Evolutionary conservation across 179 eudicot species (phyloP), one percentile per base, ranked within the genome.

Genomic region (Beta lomatogona): DNA sequence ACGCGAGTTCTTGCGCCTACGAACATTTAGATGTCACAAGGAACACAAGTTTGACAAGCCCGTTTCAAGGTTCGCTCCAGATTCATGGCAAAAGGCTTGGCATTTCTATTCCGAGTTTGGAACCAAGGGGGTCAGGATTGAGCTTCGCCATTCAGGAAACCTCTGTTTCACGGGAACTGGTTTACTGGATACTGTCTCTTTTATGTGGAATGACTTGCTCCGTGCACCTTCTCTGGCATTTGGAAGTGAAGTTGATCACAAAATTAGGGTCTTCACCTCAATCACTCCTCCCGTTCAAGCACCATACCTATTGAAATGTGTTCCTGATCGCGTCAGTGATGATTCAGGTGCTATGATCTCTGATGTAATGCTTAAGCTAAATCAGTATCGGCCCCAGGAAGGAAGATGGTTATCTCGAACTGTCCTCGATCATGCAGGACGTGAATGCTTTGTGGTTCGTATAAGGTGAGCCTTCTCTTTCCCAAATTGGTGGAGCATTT

Each of bases 271-370:
- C 60, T 81, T 86, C 67, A 82, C 97, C 81, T 95, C 98, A 22
- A 91, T 95, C 55, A 95, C 95, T 60, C 93, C 98, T 28, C 98
- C 98, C 59, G 95, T 89, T 52, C 98, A 95, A 90, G 97, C 89
- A 22, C 82, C 98, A 0, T 93, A 93, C 85, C 86, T 95, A 84
- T 76, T 95, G 77, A 95, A 92, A 89, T 93, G 98, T 79, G 98
- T 95, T 36, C 93, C 98, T 1, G 98, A 95, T 70, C 87, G 97
- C 4, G 98, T 92, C 74, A 92, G 94, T 55, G 98, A 95, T 76
- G 92, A 95, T 87, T 93, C 97, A 21, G 98, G 98, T 68, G 97
- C 98, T 31, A 93, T 95, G 98, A 85, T 95, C 77, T 95, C 98
- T 10, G 98, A 95, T 84, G 90, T 93, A 58, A 92, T 95, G 77